Evolutionary conservation across 2,329 filamentous ascomycete genomes (phyloP).

Genomic region (Shiraia bambusicola): DNA sequence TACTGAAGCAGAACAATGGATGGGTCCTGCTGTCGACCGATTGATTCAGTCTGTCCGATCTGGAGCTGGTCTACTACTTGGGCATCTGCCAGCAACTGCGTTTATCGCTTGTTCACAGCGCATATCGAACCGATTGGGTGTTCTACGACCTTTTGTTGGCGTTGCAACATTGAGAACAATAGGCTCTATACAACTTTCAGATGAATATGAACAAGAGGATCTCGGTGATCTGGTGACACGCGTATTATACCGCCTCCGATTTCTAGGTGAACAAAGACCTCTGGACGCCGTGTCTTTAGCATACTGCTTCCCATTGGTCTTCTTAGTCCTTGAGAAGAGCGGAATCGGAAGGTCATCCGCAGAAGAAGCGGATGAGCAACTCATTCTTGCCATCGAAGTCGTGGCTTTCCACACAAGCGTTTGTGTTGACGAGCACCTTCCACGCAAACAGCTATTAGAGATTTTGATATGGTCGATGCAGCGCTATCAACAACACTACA

Average conservation of each 20-base stretch:
- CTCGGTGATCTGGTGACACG: slow-evolving; percentile 79
- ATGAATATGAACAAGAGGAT: slow-evolving; percentile 74
- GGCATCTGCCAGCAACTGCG: slow-evolving; percentile 73
- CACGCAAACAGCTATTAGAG: slow-evolving; percentile 71
- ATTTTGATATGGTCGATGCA: slow-evolving; percentile 82
- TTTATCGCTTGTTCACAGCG: slow-evolving; percentile 80
- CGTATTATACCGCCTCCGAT: slow-evolving; percentile 85
- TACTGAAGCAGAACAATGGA: slow-evolving; percentile 87
- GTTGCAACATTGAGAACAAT: slow-evolving; percentile 81
- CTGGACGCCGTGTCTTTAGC: slow-evolving; percentile 86
- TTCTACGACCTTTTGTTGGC: slow-evolving; percentile 79
- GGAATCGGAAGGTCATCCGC: slow-evolving; percentile 67
- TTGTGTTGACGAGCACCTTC: slow-evolving; percentile 73
- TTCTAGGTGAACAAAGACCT: slow-evolving; percentile 88
- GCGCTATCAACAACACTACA: slow-evolving; percentile 88
- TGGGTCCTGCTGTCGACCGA: slow-evolving; percentile 74
- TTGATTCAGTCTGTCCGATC: slow-evolving; percentile 75
- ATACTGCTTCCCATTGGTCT: slow-evolving; percentile 81
- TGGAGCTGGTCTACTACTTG: slow-evolving; percentile 78
- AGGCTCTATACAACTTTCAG: slow-evolving; percentile 70
- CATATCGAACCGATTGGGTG: slow-evolving; percentile 71
- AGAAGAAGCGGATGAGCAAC: slow-evolving; percentile 85
- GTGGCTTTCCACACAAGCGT: slow-evolving; percentile 83
- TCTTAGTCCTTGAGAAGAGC: slow-evolving; percentile 75
- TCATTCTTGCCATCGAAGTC: slow-evolving; percentile 85